phyloP scores from a whole-genome alignment of 1,284 basidiomycete species.

The Cryptococcus depauperatus region DNA sequence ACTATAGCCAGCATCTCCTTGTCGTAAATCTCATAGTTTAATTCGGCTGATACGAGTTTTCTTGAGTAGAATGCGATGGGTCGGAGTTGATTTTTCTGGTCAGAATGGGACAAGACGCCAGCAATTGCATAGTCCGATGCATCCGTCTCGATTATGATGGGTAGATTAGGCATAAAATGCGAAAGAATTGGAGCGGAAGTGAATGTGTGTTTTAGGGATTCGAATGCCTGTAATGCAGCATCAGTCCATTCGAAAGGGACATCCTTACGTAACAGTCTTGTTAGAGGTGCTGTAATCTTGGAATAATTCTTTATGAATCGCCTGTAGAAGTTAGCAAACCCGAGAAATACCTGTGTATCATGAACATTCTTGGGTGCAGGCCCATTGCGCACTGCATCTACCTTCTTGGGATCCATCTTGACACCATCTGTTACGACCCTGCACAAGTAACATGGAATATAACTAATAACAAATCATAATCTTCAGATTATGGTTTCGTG shows the following conservation, averaged over 20 bases:
- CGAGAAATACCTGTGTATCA: too few relatives aligned
- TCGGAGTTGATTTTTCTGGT: not conserved
- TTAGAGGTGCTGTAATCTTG: not conserved
- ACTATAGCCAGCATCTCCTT: too few relatives aligned
- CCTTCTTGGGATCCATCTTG: too few relatives aligned
- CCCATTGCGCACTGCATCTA: too few relatives aligned
- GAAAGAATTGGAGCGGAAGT: not conserved
- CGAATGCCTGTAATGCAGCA: not conserved
- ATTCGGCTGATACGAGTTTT: not conserved
- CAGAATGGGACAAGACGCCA: constrained; percentile 26
- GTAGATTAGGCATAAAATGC: not conserved
- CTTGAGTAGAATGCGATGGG: not conserved
- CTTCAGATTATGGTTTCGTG: too few relatives aligned
- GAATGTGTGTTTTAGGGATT: not conserved
- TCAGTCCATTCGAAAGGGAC: not conserved
- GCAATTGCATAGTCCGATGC: constrained; percentile 33
- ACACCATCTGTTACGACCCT: too few relatives aligned
- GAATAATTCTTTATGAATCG: not conserved
- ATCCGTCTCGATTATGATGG: constrained; percentile 26
- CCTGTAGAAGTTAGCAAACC: too few relatives aligned
- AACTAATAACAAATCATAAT: too few relatives aligned
- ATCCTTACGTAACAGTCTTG: not conserved
- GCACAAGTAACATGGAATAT: too few relatives aligned
- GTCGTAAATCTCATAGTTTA: too few relatives aligned
- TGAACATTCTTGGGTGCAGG: too few relatives aligned